Conservation (phyloP, 1,139 yeast genomes). For the Suhomyces coccinellae region DNA sequence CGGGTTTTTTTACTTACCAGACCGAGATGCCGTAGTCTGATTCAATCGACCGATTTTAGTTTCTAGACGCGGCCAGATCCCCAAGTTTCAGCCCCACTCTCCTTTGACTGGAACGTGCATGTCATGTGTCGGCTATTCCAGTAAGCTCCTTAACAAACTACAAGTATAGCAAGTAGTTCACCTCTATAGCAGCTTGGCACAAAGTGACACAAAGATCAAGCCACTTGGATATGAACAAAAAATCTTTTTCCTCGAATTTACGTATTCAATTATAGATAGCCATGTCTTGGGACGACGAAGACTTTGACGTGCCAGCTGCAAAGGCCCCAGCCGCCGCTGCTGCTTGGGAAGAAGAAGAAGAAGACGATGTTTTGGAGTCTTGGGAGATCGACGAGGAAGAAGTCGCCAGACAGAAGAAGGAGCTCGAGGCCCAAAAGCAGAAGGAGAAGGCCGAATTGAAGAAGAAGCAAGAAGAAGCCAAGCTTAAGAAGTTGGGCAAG, state of each 20-base stretch:
- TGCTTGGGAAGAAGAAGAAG: constrained; percentile 85
- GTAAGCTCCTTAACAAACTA: no score
- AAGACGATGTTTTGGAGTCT: constrained; percentile 68
- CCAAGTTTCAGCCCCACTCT: no score
- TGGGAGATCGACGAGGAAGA: constrained; percentile 82
- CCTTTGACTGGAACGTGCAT: no score
- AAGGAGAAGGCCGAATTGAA: constrained; percentile 44
- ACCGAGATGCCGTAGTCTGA: no score
- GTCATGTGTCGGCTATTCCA: no score
- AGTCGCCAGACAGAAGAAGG: constrained; percentile 50
- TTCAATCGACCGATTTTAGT: no score
- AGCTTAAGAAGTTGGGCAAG: constrained; percentile 28
- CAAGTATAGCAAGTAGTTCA: no score
- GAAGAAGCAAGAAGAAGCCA: constrained; percentile 39
- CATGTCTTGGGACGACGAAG: constrained; percentile 83
- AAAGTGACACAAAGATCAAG: constrained; percentile 7
- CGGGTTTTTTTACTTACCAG: no score
- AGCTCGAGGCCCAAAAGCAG: constrained; percentile 39
- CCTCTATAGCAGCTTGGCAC: background rate
- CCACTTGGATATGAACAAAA: constrained; percentile 6
- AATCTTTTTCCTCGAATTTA: constrained; percentile 5
- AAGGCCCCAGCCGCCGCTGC: constrained; percentile 44
- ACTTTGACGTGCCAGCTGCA: constrained; percentile 65
- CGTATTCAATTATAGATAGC: background rate
- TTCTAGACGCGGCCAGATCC: no score